phyloP scores from a whole-genome alignment of 2,329 filamentous ascomycete genomes.

The Penicillium sclerotiorum region DNA sequence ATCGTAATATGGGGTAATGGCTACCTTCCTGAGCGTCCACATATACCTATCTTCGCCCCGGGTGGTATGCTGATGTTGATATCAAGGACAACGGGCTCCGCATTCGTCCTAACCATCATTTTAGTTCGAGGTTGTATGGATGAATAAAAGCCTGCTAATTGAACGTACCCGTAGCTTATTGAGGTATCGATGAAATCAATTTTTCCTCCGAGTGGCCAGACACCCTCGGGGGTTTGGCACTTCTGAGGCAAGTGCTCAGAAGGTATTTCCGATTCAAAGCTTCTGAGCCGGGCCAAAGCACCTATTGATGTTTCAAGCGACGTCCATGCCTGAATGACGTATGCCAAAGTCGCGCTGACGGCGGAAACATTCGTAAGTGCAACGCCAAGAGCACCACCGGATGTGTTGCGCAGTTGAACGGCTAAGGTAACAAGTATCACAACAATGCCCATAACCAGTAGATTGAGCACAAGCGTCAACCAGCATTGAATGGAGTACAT shows the following conservation, averaged over 20 bases:
- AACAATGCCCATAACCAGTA: background rate
- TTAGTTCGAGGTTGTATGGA: background rate
- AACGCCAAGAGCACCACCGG: background rate
- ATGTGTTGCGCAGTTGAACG: background rate
- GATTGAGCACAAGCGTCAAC: constrained; percentile 1
- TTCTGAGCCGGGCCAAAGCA: background rate
- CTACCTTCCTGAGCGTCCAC: background rate
- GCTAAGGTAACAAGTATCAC: background rate
- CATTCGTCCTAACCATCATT: too few species aligned
- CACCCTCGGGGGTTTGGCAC: background rate
- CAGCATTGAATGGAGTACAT: constrained; percentile 1
- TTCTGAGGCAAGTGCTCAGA: background rate
- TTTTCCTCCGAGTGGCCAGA: background rate
- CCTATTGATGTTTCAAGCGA: constrained; percentile 3
- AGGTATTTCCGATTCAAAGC: background rate
- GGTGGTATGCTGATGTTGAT: background rate
- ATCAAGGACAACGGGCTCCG: background rate
- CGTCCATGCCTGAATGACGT: background rate
- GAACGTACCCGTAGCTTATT: background rate
- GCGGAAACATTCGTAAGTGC: background rate
- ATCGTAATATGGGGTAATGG: too few species aligned
- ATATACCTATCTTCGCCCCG: background rate
- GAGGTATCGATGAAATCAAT: background rate
- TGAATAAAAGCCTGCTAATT: background rate
- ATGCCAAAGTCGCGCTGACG: background rate